A percentile compares a stretch with the other conserved stretches of the same genome.
These are phyloP conservation scores for Cercospora canescens DNA, from an alignment of 2,329 filamentous ascomycete species.

Conservation along the genomic window DNA sequence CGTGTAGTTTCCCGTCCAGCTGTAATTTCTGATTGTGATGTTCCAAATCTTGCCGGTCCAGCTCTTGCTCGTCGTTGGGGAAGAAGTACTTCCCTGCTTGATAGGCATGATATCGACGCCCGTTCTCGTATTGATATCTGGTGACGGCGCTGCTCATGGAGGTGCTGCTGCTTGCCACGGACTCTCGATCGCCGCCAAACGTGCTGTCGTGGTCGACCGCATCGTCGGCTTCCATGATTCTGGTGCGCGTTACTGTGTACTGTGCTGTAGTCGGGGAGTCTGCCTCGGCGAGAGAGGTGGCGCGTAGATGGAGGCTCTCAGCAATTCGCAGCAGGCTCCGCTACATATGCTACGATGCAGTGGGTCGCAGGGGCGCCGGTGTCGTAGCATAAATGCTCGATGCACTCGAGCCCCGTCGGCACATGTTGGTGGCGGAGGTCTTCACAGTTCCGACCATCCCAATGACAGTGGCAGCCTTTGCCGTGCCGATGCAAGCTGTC, in stretches of 20 bases:
- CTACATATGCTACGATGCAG: not conserved
- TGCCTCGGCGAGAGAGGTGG: too few species aligned
- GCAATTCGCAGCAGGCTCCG: not conserved
- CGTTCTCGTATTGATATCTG: slow-evolving; percentile 22
- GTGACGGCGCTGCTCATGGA: slow-evolving; percentile 20
- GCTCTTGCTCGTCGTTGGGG: slow-evolving; percentile 36
- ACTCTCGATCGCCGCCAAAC: slow-evolving; percentile 30
- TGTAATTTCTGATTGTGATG: slow-evolving; percentile 35
- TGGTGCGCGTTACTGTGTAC: not conserved
- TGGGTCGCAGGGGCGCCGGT: not conserved
- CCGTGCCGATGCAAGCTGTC: not conserved
- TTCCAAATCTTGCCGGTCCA: slow-evolving; percentile 34
- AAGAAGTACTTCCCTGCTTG: slow-evolving; percentile 34
- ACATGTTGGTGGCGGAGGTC: not conserved
- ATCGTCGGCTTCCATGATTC: slow-evolving; percentile 30
- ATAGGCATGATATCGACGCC: slow-evolving; percentile 29
- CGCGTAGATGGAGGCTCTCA: not conserved
- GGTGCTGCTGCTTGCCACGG: slow-evolving; percentile 25
- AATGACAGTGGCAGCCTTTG: not conserved
- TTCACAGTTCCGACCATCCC: not conserved
- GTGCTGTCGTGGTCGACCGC: slow-evolving; percentile 29
- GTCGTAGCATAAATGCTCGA: not conserved
- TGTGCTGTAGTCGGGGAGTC: too few species aligned
- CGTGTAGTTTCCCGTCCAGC: slow-evolving; percentile 39
- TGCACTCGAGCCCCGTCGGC: not conserved